phyloP scores from a whole-genome alignment of 1,284 basidiomycete genomes.

The Cutaneotrichosporon arboriforme region DNA sequence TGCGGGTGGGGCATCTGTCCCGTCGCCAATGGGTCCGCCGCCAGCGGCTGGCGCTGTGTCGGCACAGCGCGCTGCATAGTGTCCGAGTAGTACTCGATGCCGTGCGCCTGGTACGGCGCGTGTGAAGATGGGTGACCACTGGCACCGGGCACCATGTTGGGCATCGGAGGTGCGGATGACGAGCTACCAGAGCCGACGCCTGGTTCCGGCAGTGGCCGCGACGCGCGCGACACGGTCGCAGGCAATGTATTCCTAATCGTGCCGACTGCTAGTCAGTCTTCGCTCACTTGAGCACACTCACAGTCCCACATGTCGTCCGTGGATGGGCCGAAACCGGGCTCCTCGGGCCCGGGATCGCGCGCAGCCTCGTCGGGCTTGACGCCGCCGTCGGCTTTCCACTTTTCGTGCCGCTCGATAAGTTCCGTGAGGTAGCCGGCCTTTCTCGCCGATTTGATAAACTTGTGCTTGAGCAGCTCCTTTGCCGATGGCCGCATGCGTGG shows the following conservation, averaged over 20 bases:
- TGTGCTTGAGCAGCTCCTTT: conserved; percentile 90
- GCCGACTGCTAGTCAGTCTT: conserved; percentile 32
- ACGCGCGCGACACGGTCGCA: conserved; percentile 27
- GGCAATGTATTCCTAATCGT: conserved; percentile 41
- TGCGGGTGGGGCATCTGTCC: conserved; percentile 1
- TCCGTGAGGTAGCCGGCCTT: conserved; percentile 92
- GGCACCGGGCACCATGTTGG: background rate
- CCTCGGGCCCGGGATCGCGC: conserved; percentile 21
- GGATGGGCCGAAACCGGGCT: conserved; percentile 52
- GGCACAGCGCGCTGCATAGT: conserved; percentile 24
- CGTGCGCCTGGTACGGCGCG: conserved; percentile 1
- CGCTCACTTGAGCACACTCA: conserved; percentile 41
- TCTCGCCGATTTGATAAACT: conserved; percentile 89
- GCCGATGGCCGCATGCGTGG: conserved; percentile 88
- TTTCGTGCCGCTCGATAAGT: conserved; percentile 86
- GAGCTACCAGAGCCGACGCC: background rate
- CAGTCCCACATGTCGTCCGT: conserved; percentile 92
- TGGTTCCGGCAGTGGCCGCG: conserved; percentile 12
- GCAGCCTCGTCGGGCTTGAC: conserved; percentile 59
- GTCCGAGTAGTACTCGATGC: conserved; percentile 11
- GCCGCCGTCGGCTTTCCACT: conserved; percentile 86
- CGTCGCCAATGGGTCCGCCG: background rate
- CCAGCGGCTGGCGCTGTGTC: background rate
- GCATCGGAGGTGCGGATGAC: background rate
- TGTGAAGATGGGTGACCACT: background rate